Evolutionary conservation across 139 green algal genomes (phyloP).

Genomic region (Coelastrella sp.): DNA sequence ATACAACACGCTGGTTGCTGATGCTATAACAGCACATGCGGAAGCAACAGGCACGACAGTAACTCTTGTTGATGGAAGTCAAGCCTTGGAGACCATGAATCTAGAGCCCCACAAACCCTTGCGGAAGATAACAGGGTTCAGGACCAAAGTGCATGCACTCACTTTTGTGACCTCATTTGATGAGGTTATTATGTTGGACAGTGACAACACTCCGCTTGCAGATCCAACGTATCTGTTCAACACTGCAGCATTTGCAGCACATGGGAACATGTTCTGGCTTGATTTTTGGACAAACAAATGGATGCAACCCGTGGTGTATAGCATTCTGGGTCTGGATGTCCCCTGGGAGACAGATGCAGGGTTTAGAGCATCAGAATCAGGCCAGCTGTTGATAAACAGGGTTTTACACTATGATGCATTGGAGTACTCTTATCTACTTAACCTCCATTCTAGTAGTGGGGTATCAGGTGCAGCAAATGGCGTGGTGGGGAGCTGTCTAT

Average conservation of each 20-base stretch:
- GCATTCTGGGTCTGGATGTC: constrained; percentile 20
- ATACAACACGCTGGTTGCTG: not conserved
- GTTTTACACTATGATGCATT: constrained; percentile 33
- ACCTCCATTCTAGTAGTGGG: constrained; percentile 19
- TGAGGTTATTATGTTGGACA: constrained; percentile 46
- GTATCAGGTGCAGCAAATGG: not conserved
- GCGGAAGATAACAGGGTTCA: not conserved
- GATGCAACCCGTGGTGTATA: constrained; percentile 28
- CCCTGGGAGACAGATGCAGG: constrained; percentile 19
- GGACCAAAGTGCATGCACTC: constrained; percentile 38
- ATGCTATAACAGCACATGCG: not conserved
- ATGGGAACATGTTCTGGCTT: constrained; percentile 50
- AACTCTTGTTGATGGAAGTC: not conserved
- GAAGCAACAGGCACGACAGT: not conserved
- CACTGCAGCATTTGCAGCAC: not conserved
- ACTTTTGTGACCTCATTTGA: constrained; percentile 34
- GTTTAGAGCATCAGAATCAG: constrained; percentile 19
- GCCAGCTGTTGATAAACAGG: constrained; percentile 45
- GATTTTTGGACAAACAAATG: constrained; percentile 55
- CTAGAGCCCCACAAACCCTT: not conserved
- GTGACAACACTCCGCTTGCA: constrained; percentile 33
- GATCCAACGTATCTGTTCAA: constrained; percentile 50
- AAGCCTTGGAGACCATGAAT: not conserved
- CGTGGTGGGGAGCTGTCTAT: constrained; percentile 2
- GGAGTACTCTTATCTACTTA: constrained; percentile 45